Conservation (phyloP, 208 protist genomes). For the Entamoeba invadens region DNA sequence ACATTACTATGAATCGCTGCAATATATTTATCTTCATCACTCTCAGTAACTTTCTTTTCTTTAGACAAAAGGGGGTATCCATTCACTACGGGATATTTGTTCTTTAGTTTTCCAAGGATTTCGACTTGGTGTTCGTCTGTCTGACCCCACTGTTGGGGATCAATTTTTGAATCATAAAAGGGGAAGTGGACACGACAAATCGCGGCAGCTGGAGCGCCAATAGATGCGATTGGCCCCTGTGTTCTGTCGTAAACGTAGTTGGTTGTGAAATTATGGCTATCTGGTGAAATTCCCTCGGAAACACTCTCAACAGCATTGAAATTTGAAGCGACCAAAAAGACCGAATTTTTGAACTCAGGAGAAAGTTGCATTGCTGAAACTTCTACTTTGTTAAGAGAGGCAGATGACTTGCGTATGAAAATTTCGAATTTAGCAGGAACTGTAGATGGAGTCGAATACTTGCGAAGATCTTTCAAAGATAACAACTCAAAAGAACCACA, state of each 20-base stretch:
- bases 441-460: background rate
- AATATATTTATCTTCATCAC: background rate
- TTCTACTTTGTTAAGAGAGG: background rate
- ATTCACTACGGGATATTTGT: background rate
- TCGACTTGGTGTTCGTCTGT: background rate
- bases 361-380: background rate
- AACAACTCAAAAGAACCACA: background rate
- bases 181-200: background rate
- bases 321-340: background rate
- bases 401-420: background rate
- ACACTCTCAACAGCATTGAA: background rate
- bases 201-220: background rate
- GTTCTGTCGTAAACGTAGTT: background rate
- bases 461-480: background rate
- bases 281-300: background rate
- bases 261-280: background rate
- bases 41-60: background rate
- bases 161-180: background rate
- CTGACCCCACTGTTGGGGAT: background rate
- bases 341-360: background rate
- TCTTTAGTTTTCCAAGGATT: background rate
- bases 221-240: background rate
- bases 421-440: background rate
- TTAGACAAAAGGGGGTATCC: background rate
- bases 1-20: background rate